Evolutionary conservation across 2,329 filamentous ascomycete species (phyloP).

Genomic region (Diaporthe nobilis): DNA sequence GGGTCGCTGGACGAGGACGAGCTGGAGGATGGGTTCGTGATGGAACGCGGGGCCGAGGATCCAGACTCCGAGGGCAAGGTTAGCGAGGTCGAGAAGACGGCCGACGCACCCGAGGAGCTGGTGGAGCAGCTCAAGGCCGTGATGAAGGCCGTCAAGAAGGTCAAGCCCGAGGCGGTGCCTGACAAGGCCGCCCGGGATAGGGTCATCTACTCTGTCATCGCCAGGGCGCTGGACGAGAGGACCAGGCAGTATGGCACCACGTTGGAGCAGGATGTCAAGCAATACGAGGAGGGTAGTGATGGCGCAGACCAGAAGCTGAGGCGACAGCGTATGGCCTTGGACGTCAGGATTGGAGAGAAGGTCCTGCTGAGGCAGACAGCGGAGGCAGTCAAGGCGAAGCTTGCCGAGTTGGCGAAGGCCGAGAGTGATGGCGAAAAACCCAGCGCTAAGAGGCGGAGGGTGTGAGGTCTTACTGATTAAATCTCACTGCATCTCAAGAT

Average conservation of each 20-base stretch:
- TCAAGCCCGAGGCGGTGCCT: constrained; percentile 57
- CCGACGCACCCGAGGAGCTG: constrained; percentile 65
- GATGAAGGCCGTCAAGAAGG: constrained; percentile 64
- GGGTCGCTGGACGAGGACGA: constrained; percentile 64
- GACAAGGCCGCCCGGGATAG: constrained; percentile 66
- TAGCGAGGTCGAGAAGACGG: constrained; percentile 52
- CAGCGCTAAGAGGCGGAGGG: constrained; percentile 47
- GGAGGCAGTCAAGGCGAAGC: constrained; percentile 44
- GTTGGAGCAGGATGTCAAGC: constrained; percentile 48
- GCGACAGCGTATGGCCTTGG: constrained; percentile 49
- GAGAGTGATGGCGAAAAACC: constrained; percentile 44
- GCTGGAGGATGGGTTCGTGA: constrained; percentile 81
- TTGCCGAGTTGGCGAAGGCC: constrained; percentile 41
- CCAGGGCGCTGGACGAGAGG: constrained; percentile 47
- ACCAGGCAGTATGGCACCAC: constrained; percentile 49
- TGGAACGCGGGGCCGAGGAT: constrained; percentile 69
- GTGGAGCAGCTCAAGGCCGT: constrained; percentile 65
- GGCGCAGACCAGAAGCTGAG: constrained; percentile 30
- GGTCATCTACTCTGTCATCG: constrained; percentile 57
- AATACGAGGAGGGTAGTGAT: constrained; percentile 28
- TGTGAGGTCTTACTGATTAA: constrained; percentile 2
- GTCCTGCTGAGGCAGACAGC: constrained; percentile 49
- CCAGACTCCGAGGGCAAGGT: constrained; percentile 62
- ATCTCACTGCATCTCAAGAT: constrained; percentile 32
- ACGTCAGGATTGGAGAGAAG: constrained; percentile 55